Base-by-base conservation (phyloP, 352 stramenopile genomes). In the Pseudoperonospora humuli region DNA sequence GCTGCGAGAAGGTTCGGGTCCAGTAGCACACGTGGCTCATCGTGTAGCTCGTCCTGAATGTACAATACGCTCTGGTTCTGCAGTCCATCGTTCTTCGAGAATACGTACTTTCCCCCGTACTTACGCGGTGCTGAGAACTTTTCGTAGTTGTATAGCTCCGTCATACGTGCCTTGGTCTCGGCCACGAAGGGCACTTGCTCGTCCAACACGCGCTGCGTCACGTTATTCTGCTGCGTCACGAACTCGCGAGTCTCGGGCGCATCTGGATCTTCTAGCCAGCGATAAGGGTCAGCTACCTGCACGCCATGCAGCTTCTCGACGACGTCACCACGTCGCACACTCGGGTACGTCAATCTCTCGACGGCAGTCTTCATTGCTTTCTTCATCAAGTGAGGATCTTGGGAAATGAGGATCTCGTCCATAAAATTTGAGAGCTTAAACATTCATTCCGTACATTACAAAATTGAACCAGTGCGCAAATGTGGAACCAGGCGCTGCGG, bases 31-130 rank as follows among this genome's bases (percentile, higher is more conserved):
- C 64, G 57, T 5, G 83, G 73, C 31, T 84, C 63, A 17, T 64
- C 61, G 21, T 63, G 65, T 25, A 93, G 54, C 37, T 67, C 49
- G 46, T 83, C 76, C 51, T 95, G 77, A 57, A 91, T 88, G 64
- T 95, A 95, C 40, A 92, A 45, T 28, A 95, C 83, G 50, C 57
- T 72, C 63, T 95, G 83, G 64, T 93, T 91, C 63, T 93, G 78
- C 27, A 96, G 68, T 5, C 84, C 84, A 39, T 87, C 68, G 64
- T 95, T 93, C 60, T 93, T 88, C 37, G 72, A 74, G 46, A 85
- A 94, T 1, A 86, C 65, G 61, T 92, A 95, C 54, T 85, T 84
- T 46, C 67, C 57, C 9, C 75, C 80, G 53, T 86, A 52, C 52
- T 91, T 85, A 34, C 65, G 56, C 6, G 82, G 81, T 11, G 67